Evolutionary conservation across 139 green algal genomes (phyloP).

Genomic region (Tetradesmus lagerheimii): DNA sequence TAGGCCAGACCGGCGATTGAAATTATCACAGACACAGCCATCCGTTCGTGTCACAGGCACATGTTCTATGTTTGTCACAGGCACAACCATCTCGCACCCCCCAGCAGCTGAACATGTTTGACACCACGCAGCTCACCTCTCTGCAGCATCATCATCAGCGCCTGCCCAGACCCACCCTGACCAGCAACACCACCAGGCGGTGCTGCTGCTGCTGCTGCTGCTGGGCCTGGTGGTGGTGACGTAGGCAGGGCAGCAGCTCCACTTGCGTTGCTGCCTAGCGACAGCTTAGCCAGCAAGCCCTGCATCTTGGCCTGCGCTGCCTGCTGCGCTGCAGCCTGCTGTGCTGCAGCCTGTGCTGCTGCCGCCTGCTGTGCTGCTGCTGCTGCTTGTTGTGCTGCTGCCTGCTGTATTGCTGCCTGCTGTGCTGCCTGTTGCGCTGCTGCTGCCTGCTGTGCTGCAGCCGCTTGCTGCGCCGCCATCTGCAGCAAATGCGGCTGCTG

Average conservation of each 20-base stretch:
- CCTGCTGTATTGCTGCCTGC: neutral
- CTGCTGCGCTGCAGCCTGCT: neutral
- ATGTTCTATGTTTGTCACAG: neutral
- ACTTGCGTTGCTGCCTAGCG: neutral
- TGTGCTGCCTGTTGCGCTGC: neutral
- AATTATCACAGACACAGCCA: too few species aligned
- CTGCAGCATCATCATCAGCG: slow-evolving; percentile 37
- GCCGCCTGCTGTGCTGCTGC: neutral
- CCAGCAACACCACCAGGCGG: neutral
- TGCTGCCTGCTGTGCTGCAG: neutral
- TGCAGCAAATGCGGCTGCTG: neutral
- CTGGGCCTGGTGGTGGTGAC: neutral
- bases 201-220: neutral
- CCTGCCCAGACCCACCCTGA: neutral
- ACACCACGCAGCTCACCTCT: neutral
- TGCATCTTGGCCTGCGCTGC: neutral
- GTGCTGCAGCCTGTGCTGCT: neutral
- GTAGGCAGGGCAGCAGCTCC: neutral
- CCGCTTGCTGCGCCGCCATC: neutral
- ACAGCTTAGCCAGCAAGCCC: neutral
- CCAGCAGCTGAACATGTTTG: neutral
- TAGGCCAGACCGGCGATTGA: too few species aligned
- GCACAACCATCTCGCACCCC: neutral
- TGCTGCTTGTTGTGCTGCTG: neutral
- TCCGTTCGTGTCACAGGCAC: too few species aligned